Evolutionary conservation across 805 yeast species (phyloP), one percentile per base, ranked within the genome.

Genomic region (Aciculoconidium aculeatum): DNA sequence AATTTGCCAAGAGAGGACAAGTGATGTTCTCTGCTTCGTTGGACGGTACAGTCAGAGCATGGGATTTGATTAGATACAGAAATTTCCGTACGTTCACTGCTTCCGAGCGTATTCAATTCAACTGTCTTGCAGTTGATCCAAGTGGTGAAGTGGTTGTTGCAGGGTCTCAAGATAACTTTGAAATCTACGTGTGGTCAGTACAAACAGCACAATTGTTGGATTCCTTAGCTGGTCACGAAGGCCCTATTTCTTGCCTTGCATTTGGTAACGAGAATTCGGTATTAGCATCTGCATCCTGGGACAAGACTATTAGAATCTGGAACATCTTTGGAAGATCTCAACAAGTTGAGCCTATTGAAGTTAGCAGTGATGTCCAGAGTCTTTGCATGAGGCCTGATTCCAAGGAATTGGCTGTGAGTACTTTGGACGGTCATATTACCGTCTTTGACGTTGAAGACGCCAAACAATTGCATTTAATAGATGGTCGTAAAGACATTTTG

Each of bases 141-240:
- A 81, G 94, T 48, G 98, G 97, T 17, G 98, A 92, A 57, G 79
- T 92, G 29, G 92, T 92, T 3, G 87, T 92, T 48, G 98, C 96
- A 3, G 96, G 96, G 2, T 83, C 96, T 3, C 66, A 78, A 23
- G 96, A 88, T 49, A 81, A 80, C 39, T 92, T 79, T 57, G 95
- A 84, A 34, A 83, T 92, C 35, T 88, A 83, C 49, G 86, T 92
- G 18, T 92, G 98, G 98, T 85, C 95, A 5, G 96, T 92, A 1
- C 97, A 92, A 62, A 88, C 96, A 0, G 80, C 94, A 2, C 96
- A 88, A 52, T 62, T 92, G 27, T 70, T 92, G 31, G 98, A 92
- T 49, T 72, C 84, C 10, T 65, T 92, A 28, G 65, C 88, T 4
- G 98, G 98, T 7, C 98, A 92, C 57, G 94, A 83, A 44, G 98